Evolutionary conservation across 768 basidiomycete species (phyloP).

Genomic region (Boletus tomentosulus): DNA sequence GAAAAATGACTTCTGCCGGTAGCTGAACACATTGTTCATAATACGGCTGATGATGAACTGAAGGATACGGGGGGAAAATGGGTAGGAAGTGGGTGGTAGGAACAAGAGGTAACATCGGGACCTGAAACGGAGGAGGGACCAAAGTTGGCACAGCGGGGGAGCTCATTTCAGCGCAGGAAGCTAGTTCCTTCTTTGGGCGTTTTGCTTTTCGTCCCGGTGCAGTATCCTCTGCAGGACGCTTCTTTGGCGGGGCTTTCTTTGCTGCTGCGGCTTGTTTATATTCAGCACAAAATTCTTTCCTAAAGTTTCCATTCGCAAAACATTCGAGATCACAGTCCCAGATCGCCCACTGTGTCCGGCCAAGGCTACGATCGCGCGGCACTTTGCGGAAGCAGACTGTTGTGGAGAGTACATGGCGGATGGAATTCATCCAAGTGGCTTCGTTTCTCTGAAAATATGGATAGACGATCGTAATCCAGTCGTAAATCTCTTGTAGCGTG

Average conservation of each 20-base stretch:
- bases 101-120: slow-evolving; percentile 19
- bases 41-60: slow-evolving; percentile 70
- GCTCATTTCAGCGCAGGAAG: slow-evolving; percentile 21
- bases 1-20: slow-evolving; percentile 68
- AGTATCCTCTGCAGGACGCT: slow-evolving; percentile 37
- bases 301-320: slow-evolving; percentile 80
- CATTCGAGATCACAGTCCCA: slow-evolving; percentile 79
- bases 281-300: slow-evolving; percentile 51
- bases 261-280: slow-evolving; percentile 27
- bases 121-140: slow-evolving; percentile 13
- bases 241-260: slow-evolving; percentile 33
- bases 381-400: slow-evolving; percentile 89
- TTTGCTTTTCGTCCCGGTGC: slow-evolving; percentile 43
- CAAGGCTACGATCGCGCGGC: slow-evolving; percentile 68
- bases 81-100: slow-evolving; percentile 26
- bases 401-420: slow-evolving; percentile 93
- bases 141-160: slow-evolving; percentile 21
- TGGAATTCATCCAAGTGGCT: slow-evolving; percentile 96
- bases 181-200: slow-evolving; percentile 38
- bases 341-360: slow-evolving; percentile 86
- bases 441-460: slow-evolving; percentile 92
- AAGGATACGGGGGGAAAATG: slow-evolving; percentile 53
- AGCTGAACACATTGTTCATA: slow-evolving; percentile 57
- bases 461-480: slow-evolving; percentile 91
- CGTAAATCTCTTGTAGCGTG: slow-evolving; percentile 93